Evolutionary conservation across 805 yeast species (phyloP).

Genomic region (Pichia paraexigua): DNA sequence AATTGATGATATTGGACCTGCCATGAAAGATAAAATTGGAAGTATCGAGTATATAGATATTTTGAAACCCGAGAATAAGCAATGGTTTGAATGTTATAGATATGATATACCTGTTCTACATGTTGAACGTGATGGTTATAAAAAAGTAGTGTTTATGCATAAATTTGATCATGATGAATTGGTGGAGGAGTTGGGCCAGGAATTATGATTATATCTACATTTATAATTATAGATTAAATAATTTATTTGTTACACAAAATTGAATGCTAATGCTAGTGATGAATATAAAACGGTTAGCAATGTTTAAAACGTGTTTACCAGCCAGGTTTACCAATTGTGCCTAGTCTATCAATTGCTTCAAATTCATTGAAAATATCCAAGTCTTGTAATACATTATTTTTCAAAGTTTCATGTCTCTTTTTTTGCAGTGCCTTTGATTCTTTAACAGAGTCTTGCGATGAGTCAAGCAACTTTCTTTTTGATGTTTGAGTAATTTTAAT

Average conservation of each 20-base stretch:
- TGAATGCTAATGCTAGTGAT: background rate
- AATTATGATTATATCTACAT: slow-evolving; percentile 13
- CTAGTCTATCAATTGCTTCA: slow-evolving; percentile 7
- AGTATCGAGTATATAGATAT: slow-evolving; percentile 46
- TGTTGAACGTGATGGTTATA: slow-evolving; percentile 41
- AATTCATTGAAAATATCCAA: slow-evolving; percentile 11
- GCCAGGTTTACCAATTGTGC: slow-evolving; percentile 3
- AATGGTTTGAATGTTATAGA: slow-evolving; percentile 64
- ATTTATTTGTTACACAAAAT: background rate
- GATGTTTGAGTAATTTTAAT: background rate
- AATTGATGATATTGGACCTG: slow-evolving; percentile 21
- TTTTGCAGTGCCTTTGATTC: background rate
- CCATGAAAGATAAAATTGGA: slow-evolving; percentile 23
- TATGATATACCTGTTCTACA: slow-evolving; percentile 77
- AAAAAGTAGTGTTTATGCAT: slow-evolving; percentile 61
- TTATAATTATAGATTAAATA: background rate
- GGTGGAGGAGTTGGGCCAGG: slow-evolving; percentile 40
- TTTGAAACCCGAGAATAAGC: slow-evolving; percentile 45
- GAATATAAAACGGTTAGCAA: slow-evolving; percentile 1
- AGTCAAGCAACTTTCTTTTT: slow-evolving; percentile 8
- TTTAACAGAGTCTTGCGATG: background rate
- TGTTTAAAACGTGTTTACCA: background rate
- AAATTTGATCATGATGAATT: slow-evolving; percentile 49
- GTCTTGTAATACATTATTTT: background rate
- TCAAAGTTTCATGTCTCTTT: background rate